These are phyloP conservation scores for Misopates orontium DNA, from an alignment of 257 asterid species.

Conservation along the genomic window DNA sequence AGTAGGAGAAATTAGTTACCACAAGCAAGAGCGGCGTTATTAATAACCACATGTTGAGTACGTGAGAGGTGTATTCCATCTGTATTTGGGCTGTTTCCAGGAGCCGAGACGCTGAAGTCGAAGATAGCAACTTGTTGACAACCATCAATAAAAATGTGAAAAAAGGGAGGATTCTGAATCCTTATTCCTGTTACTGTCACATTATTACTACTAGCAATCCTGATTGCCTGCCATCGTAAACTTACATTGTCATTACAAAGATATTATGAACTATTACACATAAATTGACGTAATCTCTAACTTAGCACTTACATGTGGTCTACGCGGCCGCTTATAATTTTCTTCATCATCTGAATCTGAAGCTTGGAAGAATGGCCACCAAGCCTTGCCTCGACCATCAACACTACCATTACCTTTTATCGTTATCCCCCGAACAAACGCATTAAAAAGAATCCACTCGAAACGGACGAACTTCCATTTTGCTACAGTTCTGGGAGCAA, in stretches of 20 bases:
- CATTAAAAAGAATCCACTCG: constrained; percentile 28
- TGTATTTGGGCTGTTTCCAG: constrained; percentile 31
- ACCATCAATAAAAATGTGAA: constrained; percentile 25
- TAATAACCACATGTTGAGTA: constrained; percentile 22
- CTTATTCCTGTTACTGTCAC: constrained; percentile 30
- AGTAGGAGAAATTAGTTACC: constrained; percentile 14
- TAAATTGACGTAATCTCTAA: not conserved
- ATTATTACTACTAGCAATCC: not conserved
- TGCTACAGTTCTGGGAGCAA: constrained; percentile 19
- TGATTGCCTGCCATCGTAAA: constrained; percentile 25
- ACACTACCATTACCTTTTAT: constrained; percentile 28
- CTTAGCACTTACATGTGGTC: constrained; percentile 28
- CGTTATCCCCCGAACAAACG: constrained; percentile 14
- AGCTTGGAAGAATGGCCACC: too few relatives aligned
- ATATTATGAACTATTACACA: not conserved
- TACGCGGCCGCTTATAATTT: too few relatives aligned
- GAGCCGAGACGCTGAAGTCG: constrained; percentile 20
- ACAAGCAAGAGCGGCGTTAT: constrained; percentile 23
- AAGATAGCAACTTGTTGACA: not conserved
- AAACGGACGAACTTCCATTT: not conserved
- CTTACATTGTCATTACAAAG: not conserved
- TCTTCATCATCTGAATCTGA: too few relatives aligned
- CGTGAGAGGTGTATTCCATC: constrained; percentile 32
- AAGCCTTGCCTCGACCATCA: constrained; percentile 33
- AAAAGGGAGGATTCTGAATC: constrained; percentile 24